Percentiles rank a stretch among this genome's conserved stretches.
Conservation (phyloP, 768 basidiomycete species). For the Cyclocybe cylindracea region DNA sequence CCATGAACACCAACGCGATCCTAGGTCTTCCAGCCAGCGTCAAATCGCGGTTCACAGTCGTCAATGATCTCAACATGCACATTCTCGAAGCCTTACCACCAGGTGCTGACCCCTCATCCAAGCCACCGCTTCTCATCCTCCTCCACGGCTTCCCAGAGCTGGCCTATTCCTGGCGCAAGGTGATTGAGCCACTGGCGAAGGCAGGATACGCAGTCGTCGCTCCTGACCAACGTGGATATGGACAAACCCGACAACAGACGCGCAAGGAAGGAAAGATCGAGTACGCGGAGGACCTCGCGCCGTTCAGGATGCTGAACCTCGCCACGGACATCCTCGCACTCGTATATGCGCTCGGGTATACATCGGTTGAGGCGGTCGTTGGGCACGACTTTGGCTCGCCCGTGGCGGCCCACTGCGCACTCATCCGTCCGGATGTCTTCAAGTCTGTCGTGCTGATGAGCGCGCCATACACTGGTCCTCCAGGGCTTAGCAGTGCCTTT, state of each 20-base stretch:
- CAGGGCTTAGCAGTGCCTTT: conserved; percentile 23
- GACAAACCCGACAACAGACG: conserved; percentile 33
- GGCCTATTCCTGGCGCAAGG: conserved; percentile 64
- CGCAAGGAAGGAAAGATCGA: conserved; percentile 17
- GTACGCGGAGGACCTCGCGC: conserved; percentile 51
- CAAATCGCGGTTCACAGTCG: conserved; percentile 37
- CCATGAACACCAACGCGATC: background rate
- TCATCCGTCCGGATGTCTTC: conserved; percentile 59
- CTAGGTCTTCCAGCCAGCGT: conserved; percentile 29
- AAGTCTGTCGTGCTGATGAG: conserved; percentile 60
- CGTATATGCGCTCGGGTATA: conserved; percentile 51
- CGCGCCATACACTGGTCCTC: conserved; percentile 51
- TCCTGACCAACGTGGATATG: conserved; percentile 61
- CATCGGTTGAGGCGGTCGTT: conserved; percentile 46
- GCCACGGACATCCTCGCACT: conserved; percentile 53
- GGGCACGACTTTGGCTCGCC: conserved; percentile 64
- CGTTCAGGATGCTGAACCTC: conserved; percentile 52
- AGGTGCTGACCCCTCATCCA: conserved; percentile 9
- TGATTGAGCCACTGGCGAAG: conserved; percentile 49
- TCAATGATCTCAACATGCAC: conserved; percentile 53
- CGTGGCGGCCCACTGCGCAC: conserved; percentile 53
- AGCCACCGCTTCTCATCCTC: conserved; percentile 52
- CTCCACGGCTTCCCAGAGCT: conserved; percentile 71
- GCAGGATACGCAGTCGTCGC: conserved; percentile 64
- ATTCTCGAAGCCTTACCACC: conserved; percentile 47